phyloP scores from a whole-genome alignment of 2,329 filamentous ascomycete species.

The Calonectria crousiana region DNA sequence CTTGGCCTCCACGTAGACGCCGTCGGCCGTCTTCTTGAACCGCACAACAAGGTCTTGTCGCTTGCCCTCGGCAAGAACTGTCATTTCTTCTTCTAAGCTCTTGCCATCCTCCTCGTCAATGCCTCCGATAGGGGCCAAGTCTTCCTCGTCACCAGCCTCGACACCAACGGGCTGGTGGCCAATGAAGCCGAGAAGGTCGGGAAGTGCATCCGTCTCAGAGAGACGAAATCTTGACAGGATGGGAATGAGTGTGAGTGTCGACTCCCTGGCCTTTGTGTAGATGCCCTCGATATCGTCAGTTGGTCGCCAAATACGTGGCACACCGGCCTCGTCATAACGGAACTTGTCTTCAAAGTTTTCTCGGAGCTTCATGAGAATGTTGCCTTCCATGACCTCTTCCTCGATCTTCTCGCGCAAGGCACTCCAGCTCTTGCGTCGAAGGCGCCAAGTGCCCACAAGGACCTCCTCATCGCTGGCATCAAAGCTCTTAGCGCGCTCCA shows the following conservation, averaged over 20 bases:
- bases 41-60: conserved; percentile 90
- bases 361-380: conserved; percentile 91
- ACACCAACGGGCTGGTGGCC: conserved; percentile 81
- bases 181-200: conserved; percentile 87
- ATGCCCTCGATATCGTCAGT: conserved; percentile 97
- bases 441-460: conserved; percentile 89
- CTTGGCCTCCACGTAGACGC: conserved; percentile 98
- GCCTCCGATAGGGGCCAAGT: conserved; percentile 88
- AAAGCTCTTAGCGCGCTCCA: conserved; percentile 90
- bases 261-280: conserved; percentile 92
- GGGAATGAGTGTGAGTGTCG: conserved; percentile 90
- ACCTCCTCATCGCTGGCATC: conserved; percentile 93
- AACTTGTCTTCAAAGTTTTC: conserved; percentile 99
- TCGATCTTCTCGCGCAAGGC: conserved; percentile 91
- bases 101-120: conserved; percentile 96
- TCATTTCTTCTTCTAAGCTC: conserved; percentile 96
- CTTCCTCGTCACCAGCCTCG: conserved; percentile 89
- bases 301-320: conserved; percentile 96
- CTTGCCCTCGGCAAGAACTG: conserved; percentile 90
- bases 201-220: conserved; percentile 77
- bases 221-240: conserved; percentile 88
- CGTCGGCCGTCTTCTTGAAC: conserved; percentile 98
- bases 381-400: conserved; percentile 98
- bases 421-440: conserved; percentile 94
- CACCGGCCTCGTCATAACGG: conserved; percentile 94